A percentile compares a stretch with the other conserved stretches of the same genome.
Conservation (phyloP, 108 stramenopile species). For the Cyclotella kingstonii region DNA sequence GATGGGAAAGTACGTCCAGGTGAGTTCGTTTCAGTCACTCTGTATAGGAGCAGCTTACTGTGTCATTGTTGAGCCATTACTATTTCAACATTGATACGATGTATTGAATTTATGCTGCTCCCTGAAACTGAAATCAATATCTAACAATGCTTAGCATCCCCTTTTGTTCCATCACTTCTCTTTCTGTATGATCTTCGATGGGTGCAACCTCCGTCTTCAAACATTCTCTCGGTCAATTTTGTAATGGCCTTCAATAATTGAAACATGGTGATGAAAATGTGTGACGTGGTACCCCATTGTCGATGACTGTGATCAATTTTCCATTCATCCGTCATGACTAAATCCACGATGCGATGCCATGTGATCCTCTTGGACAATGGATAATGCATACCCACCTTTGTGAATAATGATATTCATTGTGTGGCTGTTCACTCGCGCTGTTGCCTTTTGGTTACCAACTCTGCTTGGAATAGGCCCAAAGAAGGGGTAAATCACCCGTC, state of each 20-base stretch:
- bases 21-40: constrained; percentile 36
- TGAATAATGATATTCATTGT: constrained; percentile 27
- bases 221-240: too few relatives aligned
- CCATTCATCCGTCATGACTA: not conserved
- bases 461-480: constrained; percentile 64
- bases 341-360: constrained; percentile 43
- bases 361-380: constrained; percentile 33
- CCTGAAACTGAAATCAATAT: too few relatives aligned
- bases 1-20: constrained; percentile 94
- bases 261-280: not conserved
- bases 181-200: too few relatives aligned
- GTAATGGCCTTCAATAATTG: too few relatives aligned
- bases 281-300: constrained; percentile 14
- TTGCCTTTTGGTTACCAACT: not conserved
- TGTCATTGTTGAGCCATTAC: not conserved
- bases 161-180: too few relatives aligned
- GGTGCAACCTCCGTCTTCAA: too few relatives aligned
- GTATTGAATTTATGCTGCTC: too few relatives aligned
- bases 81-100: constrained; percentile 1
- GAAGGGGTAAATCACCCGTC: constrained; percentile 97
- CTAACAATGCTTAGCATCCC: too few relatives aligned
- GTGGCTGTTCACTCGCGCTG: constrained; percentile 5
- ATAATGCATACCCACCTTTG: constrained; percentile 41
- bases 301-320: not conserved
- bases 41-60: not conserved